Base-by-base conservation (phyloP, 2,329 filamentous ascomycete species). In the Microdochium nivale region DNA sequence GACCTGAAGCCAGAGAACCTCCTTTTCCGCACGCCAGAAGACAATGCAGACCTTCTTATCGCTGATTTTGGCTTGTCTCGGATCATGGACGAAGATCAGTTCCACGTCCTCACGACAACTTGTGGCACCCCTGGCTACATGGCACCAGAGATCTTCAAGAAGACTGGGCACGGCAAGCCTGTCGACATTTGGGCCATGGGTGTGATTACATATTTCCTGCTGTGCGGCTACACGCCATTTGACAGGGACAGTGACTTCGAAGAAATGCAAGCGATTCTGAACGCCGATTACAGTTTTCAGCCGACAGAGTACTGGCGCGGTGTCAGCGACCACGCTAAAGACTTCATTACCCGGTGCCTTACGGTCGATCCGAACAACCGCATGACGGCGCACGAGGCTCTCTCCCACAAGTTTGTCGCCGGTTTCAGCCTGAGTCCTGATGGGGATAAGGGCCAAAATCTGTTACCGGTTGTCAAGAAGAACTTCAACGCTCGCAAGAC, bases 141-240 rank as follows among this genome's bases (percentile, higher is more conserved):
- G 94, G 94, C 94, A 2, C 94, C 94, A 23, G 94, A 99, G 69
- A 99, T 99, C 63, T 99, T 99, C 74, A 96, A 96, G 70, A 99
- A 99, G 77, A 91, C 87, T 8, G 94, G 94, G 25, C 94, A 99
- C 67, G 94, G 94, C 56, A 99, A 97, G 71, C 91, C 94, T 60
- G 94, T 99, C 50, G 94, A 99, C 68, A 86, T 99, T 57, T 99
- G 94, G 94, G 94, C 94, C 35, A 90, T 97, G 56, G 94, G 94
- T 47, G 94, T 99, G 44, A 99, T 99, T 65, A 97, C 94, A 30
- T 99, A 97, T 75, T 99, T 99, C 74, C 77, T 99, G 27, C 84
- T 99, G 49, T 97, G 94, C 70, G 94, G 94, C 53, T 97, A 97
- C 73, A 99, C 94, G 1, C 94, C 94, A 13, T 99, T 99, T 67